phyloP scores from a whole-genome alignment of 2,329 filamentous ascomycete genomes.

The Tolypocladium nubicola region DNA sequence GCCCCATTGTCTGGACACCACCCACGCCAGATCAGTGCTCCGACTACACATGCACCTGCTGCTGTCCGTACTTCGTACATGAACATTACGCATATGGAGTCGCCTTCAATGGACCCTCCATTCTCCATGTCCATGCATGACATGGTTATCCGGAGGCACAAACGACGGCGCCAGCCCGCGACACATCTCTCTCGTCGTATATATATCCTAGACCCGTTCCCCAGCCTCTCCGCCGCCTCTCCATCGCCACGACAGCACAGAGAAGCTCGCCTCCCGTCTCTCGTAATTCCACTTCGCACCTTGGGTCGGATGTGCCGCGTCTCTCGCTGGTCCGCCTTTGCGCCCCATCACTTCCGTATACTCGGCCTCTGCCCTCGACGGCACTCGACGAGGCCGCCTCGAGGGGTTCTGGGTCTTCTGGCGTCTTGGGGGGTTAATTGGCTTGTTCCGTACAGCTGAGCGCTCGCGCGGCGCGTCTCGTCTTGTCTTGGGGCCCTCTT shows the following conservation, averaged over 20 bases:
- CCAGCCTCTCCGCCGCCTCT: not conserved
- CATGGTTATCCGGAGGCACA: slow-evolving; percentile 14
- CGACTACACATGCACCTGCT: slow-evolving; percentile 1
- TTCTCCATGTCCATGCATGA: slow-evolving; percentile 26
- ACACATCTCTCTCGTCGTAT: not conserved
- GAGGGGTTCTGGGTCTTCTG: not conserved
- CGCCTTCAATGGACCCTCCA: slow-evolving; percentile 20
- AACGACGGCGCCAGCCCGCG: slow-evolving; percentile 6
- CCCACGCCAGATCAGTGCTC: slow-evolving; percentile 1
- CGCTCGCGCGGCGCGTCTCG: not conserved
- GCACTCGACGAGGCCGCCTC: not conserved
- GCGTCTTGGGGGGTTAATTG: not conserved
- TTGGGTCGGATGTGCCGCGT: not conserved
- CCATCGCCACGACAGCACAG: not conserved
- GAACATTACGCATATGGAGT: slow-evolving; percentile 9
- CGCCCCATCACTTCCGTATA: not conserved
- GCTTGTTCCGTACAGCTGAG: not conserved
- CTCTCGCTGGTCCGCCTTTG: not conserved
- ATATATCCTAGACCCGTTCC: not conserved
- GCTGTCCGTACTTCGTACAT: slow-evolving; percentile 5
- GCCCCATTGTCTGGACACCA: slow-evolving; percentile 4
- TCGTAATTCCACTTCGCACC: not conserved
- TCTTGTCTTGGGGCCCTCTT: not conserved
- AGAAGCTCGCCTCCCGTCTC: not conserved
- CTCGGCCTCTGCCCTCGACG: not conserved